Evolutionary conservation across 768 basidiomycete species (phyloP), one percentile per base, ranked within the genome.

Genomic region (Mycena venus): DNA sequence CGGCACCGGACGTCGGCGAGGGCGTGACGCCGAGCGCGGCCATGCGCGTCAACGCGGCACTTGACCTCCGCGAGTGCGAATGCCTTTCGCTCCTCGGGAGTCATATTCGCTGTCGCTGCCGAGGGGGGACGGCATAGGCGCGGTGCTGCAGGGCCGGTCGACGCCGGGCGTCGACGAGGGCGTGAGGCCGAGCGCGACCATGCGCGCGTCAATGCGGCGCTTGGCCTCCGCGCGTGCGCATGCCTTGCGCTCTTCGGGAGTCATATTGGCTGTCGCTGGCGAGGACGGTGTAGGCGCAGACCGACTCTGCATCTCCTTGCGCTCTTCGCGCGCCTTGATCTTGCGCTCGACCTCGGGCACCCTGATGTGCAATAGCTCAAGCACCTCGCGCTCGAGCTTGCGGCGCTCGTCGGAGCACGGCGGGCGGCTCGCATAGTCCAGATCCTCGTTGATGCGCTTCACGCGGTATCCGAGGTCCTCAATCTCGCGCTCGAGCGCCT

Each of bases 321-420:
- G 87, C 73, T 92, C 92, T 58, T 98, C 95, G 55, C 94, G 84
- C 17, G 91, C 92, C 79, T 95, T 91, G 60, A 98, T 91, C 81
- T 91, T 92, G 76, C 92, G 89, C 83, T 99, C 97, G 9, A 99
- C 89, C 68, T 96, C 95, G 0, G 98, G 98, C 6, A 99, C 87
- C 56, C 94, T 90, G 80, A 98, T 96, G 79, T 99, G 97, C 92
- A 95, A 91, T 63, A 99, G 85, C 56, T 88, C 86, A 68, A 98
- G 82, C 23, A 99, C 85, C 78, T 99, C 96, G 51, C 98, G 89
- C 84, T 99, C 98, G 32, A 98, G 87, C 76, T 92, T 90, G 25
- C 98, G 85, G 67, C 93, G 87, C 80, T 99, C 97, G 75, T 96
- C 94, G 4, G 91, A 90, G 70, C 92, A 89, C 1, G 96, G 91